A percentile compares a stretch with the other conserved stretches of the same genome.
These are phyloP conservation scores for Apium graveolens DNA, from an alignment of 129 eudicot genomes.

Conservation along the genomic window DNA sequence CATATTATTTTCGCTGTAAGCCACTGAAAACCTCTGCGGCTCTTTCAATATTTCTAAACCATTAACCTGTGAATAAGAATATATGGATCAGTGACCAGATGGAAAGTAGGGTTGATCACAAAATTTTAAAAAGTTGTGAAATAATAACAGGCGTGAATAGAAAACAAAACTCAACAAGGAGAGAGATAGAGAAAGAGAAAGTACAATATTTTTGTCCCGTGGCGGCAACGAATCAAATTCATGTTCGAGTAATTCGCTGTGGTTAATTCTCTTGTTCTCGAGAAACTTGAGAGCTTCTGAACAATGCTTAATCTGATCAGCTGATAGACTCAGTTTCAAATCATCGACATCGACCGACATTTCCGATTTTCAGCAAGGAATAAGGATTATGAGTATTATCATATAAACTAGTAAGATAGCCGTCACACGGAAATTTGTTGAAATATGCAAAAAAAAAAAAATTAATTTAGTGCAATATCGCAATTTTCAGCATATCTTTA, in stretches of 20 bases:
- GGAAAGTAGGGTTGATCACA: slow-evolving; percentile 16
- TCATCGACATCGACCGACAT: not conserved
- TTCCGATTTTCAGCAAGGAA: too few species aligned
- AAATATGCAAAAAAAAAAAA: too few species aligned
- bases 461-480: too few species aligned
- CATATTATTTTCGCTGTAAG: slow-evolving; percentile 43
- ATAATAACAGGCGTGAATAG: not conserved
- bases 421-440: too few species aligned
- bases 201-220: not conserved
- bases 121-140: too few species aligned
- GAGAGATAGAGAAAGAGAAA: not conserved
- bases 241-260: slow-evolving; percentile 19
- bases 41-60: slow-evolving; percentile 56
- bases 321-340: slow-evolving; percentile 30
- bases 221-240: slow-evolving; percentile 69
- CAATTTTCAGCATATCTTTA: too few species aligned
- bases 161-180: not conserved
- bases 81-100: slow-evolving; percentile 6
- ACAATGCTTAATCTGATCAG: slow-evolving; percentile 57
- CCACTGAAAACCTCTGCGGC: slow-evolving; percentile 60
- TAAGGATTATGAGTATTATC: too few species aligned
- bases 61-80: slow-evolving; percentile 40
- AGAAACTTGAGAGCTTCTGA: slow-evolving; percentile 51
- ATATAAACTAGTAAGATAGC: too few species aligned
- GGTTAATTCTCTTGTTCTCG: slow-evolving; percentile 34